These are phyloP conservation scores for Boletus fagicola DNA, from an alignment of 768 basidiomycete genomes.

Conservation along the genomic window DNA sequence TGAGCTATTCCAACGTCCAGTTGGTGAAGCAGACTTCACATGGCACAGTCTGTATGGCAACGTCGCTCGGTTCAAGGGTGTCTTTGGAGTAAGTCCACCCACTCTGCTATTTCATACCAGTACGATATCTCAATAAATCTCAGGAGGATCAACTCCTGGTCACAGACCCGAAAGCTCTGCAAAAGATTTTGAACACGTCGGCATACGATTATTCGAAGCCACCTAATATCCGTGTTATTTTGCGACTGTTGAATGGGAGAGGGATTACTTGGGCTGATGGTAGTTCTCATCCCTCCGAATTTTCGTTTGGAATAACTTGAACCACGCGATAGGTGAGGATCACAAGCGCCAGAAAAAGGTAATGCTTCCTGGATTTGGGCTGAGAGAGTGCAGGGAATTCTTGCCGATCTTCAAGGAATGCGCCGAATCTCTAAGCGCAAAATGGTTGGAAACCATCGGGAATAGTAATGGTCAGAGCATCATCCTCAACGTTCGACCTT, in stretches of 20 bases:
- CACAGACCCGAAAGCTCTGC: conserved; percentile 47
- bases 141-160: too few relatives aligned
- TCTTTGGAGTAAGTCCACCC: conserved; percentile 20
- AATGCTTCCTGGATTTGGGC: too few relatives aligned
- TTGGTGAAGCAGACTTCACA: conserved; percentile 28
- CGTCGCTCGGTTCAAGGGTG: conserved; percentile 22
- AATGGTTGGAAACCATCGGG: too few relatives aligned
- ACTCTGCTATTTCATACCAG: too few relatives aligned
- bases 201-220: conserved; percentile 43
- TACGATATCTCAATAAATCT: conserved; percentile 11
- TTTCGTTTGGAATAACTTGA: conserved; percentile 13
- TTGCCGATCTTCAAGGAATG: too few relatives aligned
- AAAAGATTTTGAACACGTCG: conserved; percentile 40
- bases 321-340: too few relatives aligned
- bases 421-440: too few relatives aligned
- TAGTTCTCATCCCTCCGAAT: conserved; percentile 6
- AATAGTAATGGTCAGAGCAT: too few relatives aligned
- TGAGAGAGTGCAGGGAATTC: too few relatives aligned
- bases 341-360: too few relatives aligned
- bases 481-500: too few relatives aligned
- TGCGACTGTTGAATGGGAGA: conserved; percentile 24
- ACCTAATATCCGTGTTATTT: conserved; percentile 16
- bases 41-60: conserved; percentile 32
- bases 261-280: conserved; percentile 42
- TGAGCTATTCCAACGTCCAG: conserved; percentile 25